phyloP scores from a whole-genome alignment of 176 grass and related monocot genomes.

The Raddia distichophylla region DNA sequence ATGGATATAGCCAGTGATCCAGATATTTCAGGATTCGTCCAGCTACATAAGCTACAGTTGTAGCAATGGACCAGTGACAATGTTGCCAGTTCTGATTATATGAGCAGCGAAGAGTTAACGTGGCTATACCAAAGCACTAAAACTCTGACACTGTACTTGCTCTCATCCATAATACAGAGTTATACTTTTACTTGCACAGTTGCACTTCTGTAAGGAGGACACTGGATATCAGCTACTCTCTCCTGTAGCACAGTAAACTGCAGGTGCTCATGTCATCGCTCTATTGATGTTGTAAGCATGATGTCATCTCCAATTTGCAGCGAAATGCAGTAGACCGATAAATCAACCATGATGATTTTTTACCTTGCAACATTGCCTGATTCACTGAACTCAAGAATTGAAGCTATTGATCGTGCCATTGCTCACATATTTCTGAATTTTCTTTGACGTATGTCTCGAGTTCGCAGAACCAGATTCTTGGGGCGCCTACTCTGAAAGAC shows the following conservation, averaged over 20 bases:
- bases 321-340: neutral
- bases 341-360: neutral
- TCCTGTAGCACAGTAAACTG: constrained; percentile 57
- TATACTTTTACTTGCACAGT: neutral
- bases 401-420: neutral
- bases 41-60: neutral
- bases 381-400: neutral
- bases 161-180: neutral
- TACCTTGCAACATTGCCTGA: neutral
- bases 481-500: neutral
- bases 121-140: neutral
- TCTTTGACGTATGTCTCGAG: neutral
- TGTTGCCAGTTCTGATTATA: neutral
- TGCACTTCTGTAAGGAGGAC: neutral
- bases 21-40: neutral
- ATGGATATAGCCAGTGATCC: neutral
- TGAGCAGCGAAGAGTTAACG: neutral
- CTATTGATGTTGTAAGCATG: neutral
- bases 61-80: neutral
- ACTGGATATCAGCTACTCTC: neutral
- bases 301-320: neutral
- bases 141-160: neutral
- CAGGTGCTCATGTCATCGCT: constrained; percentile 28
- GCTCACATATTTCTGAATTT: neutral
- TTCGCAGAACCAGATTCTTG: neutral